Base-by-base conservation (phyloP, 176 grass and related monocot species). In the Luzula sylvatica region DNA sequence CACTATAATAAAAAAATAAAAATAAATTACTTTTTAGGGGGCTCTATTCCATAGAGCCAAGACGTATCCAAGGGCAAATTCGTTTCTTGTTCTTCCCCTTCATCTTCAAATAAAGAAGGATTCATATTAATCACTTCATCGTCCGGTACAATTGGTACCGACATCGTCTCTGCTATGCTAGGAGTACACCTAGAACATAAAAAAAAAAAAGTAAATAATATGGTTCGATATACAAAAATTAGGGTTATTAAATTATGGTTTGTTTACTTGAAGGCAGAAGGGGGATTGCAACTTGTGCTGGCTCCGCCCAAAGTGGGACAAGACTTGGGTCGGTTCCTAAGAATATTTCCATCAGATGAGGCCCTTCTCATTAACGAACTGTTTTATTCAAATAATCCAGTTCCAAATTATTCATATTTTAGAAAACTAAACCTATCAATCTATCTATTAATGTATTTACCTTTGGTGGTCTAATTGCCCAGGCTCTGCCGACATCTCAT, bases 331-430 rank as follows among this genome's bases (percentile, higher is more conserved):
- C 77, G 81, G 20, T 55, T 87, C 25, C 70, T 65, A 42, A 85
- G 70, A 70, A 88, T 76, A 52, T 66, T 88, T 52, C 77, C 84
- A 73, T 79, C 90, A n/a, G 90, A 88, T 52, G 65, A 60, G 50
- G 73, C 58, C 67, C 84, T 88, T 88, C 83, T 88, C 26, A 90
- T 77, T 45, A 79, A 52, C 69, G 51, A 67, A 62, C 84, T 96
- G 77, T 47, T 58, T 48, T 55, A 75, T 69, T 42, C 77, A 76
- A 88, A 46, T 48, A n/a, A n/a, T 35, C 30, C 5, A 35, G 9
- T 35, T 35, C 30, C 30, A 35, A 35, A 35, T 35, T 35, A 35
- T 35, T 35, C 9, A 35, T 9, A 35, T 69, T 26, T 32, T 30
- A 32, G 39, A 75, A 2, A 26, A 82, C 43, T 1, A 38, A 52